phyloP scores from a whole-genome alignment of 108 stramenopile species.

The Cyclotella cryptica region DNA sequence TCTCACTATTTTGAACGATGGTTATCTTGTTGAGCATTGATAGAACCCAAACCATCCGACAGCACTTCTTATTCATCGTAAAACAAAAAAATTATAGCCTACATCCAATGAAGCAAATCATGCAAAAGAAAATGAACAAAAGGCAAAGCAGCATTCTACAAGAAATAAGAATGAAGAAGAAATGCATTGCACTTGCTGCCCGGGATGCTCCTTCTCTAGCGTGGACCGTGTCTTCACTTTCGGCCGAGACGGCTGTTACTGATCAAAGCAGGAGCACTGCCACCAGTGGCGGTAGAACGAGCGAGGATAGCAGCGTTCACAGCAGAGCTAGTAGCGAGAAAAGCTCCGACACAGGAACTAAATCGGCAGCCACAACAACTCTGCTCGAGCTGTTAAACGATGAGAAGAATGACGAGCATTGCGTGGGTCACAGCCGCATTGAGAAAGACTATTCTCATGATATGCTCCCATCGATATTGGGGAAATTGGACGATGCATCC shows the following conservation, averaged over 20 bases:
- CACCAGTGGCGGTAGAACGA: background rate
- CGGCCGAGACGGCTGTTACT: background rate
- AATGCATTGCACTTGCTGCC: background rate
- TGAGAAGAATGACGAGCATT: background rate
- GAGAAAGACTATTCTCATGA: too few species aligned
- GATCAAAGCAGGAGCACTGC: background rate
- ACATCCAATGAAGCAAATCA: background rate
- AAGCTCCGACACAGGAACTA: background rate
- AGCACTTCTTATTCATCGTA: too few species aligned
- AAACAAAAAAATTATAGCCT: too few species aligned
- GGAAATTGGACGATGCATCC: background rate
- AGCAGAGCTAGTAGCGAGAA: too few species aligned
- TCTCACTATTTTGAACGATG: too few species aligned
- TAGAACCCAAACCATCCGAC: too few species aligned
- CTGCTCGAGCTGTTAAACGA: background rate
- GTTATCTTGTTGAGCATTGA: too few species aligned
- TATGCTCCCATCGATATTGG: background rate
- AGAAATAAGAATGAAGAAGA: slow-evolving; percentile 9
- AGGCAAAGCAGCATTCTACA: background rate
- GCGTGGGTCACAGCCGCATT: background rate
- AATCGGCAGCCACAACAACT: background rate
- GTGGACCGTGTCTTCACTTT: background rate
- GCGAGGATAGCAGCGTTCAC: too few species aligned
- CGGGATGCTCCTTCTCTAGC: too few species aligned
- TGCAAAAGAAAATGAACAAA: slow-evolving; percentile 7